Evolutionary conservation across 2,329 filamentous ascomycete genomes (phyloP), one percentile per base, ranked within the genome.

Genomic region (Pseudogymnoascus sp.): DNA sequence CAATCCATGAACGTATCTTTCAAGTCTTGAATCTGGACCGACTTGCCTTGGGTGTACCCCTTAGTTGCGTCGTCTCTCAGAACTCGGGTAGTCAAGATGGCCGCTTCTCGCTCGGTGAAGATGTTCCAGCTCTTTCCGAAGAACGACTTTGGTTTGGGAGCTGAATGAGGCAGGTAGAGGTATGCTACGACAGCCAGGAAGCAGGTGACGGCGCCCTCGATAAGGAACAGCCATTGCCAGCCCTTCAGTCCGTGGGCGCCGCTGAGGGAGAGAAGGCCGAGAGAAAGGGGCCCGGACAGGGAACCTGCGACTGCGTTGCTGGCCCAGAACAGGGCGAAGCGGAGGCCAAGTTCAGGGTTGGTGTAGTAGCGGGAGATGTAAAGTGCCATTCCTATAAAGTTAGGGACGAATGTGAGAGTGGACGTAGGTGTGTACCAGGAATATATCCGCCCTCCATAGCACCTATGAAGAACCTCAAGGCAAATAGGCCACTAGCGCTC

Each of bases 341-440:
- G 52, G 23, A 63, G 61, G 55, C 52, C 61, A 21, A 72, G 66
- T 35, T 71, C 69, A 25, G 66, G 62, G 40, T 68, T 67, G 8
- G 65, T 72, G 63, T 71, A 72, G 59, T 65, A 71, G 5, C 67
- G 66, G 2, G 68, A 67, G 25, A 71, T 67, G 41, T 70, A 71
- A 5, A 71, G 61, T n/a, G 52, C 52, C 52, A 63, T 60, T 55
- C 45, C 25, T 33, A 28, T 14, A 49, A 28, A 28, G 43, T 49
- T 25, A 49, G 41, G 21, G 21, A 43, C 4, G 41, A n/a, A n/a
- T 45, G 11, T 25, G 21, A 45, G 21, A 45, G 41, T 5, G 18
- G 21, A 25, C 2, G 21, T 1, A 5, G n/a, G 41, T 8, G 25
- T 14, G 18, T 43, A 45, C 41, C 41, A 45, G 61, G 61, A 41